phyloP scores from a whole-genome alignment of 2,329 filamentous ascomycete species.

The Penicillium palitans region DNA sequence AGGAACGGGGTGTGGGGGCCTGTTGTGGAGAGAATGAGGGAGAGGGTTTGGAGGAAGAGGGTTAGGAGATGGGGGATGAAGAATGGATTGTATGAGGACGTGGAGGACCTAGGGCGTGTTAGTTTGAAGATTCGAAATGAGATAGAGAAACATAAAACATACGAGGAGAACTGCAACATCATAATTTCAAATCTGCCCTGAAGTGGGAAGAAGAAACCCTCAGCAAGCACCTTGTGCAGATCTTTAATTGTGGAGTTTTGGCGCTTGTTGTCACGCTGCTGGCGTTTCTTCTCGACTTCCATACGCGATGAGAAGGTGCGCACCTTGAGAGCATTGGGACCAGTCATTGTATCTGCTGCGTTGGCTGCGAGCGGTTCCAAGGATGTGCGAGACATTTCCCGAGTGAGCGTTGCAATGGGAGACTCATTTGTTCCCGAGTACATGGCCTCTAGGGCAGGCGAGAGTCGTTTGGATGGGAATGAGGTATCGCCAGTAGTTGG shows the following conservation, averaged over 20 bases:
- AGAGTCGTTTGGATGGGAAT: constrained; percentile 81
- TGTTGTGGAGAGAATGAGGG: constrained; percentile 76
- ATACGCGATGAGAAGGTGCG: constrained; percentile 83
- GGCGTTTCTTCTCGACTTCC: constrained; percentile 59
- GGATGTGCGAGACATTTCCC: constrained; percentile 67
- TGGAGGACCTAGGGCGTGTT: constrained; percentile 32
- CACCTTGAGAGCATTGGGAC: constrained; percentile 83
- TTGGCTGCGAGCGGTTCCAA: constrained; percentile 78
- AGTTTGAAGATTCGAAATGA: constrained; percentile 5
- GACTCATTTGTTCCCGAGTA: constrained; percentile 56
- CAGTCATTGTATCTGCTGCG: constrained; percentile 75
- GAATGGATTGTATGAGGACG: constrained; percentile 57
- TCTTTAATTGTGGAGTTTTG: constrained; percentile 69
- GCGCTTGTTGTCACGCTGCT: constrained; percentile 45
- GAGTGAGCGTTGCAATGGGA: constrained; percentile 68
- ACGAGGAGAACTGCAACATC: constrained; percentile 55
- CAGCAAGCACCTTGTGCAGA: constrained; percentile 71
- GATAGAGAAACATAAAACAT: constrained; percentile 17
- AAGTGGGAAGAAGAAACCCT: constrained; percentile 83
- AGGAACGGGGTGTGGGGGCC: constrained; percentile 76
- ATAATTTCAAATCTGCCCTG: constrained; percentile 74
- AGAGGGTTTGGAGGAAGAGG: constrained; percentile 82
- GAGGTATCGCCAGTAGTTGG: constrained; percentile 40
- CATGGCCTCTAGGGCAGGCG: constrained; percentile 69
- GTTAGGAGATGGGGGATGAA: constrained; percentile 74